Base-by-base conservation (phyloP, 2,329 filamentous ascomycete species). In the Sporothrix euskadiensis region DNA sequence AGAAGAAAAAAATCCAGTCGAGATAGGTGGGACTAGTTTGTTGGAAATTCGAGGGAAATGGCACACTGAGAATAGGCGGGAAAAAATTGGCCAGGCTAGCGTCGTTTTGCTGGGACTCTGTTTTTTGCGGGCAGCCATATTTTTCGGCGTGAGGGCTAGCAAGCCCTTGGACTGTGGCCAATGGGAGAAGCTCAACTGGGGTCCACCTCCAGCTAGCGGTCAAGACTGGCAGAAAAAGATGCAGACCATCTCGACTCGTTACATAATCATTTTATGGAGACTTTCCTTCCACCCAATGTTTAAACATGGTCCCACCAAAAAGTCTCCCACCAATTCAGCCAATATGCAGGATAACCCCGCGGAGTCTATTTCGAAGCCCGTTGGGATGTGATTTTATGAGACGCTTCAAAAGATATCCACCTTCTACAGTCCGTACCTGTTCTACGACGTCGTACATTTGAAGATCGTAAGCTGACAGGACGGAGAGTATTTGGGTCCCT, bases 101-200 rank as follows among this genome's bases (percentile, higher is more conserved):
- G 61, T 39, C 39, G 47, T 66, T 65, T 65, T 39, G 71, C 61
- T 57, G 39, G 10, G 5, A 32, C 5, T 63, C 2, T 26, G n/a
- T 26, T 47, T 71, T 68, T 71, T 71, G 59, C 35, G 19, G 16
- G 16, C 19, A 4, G 52, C n/a, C 6, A 35, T 44, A 35, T 44
- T 61, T 71, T 72, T 74, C 54, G 32, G 9, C 5, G 57, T 71
- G 71, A 74, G 73, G 73, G 73, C 47, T 70, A 39, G 52, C n/a
- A 70, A 73, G 14, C 71, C 73, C 73, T 73, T 54, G 54, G 1
- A 7, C 19, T 41, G 22, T 1, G 22, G 56, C 73, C 73, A 74
- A 72, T 74, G 30, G 26, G n/a, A 39, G n/a, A 22, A 4, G 12
- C 8, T 9, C 52, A n/a, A 54, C 12, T 30, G 3, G 3, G 2